Conservation (phyloP, 2,329 filamentous ascomycete species). For the Cordyceps javanica region DNA sequence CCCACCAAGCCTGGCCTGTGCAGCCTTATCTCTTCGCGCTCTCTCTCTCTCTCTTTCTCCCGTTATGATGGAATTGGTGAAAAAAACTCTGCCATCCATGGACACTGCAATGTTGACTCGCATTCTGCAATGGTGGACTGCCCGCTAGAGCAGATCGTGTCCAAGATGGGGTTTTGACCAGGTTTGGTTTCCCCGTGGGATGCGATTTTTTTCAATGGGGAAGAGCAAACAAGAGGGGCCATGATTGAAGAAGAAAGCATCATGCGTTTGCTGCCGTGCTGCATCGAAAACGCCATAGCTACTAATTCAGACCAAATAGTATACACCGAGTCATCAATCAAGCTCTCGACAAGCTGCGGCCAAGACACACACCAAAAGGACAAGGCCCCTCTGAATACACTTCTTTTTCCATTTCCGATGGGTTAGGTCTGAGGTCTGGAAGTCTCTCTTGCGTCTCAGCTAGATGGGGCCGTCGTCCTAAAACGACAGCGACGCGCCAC, state of each 20-base stretch:
- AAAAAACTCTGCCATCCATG: not conserved
- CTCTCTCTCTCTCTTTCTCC: too few species aligned
- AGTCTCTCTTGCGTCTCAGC: slow-evolving; percentile 6
- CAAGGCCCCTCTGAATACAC: not conserved
- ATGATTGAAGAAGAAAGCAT: not conserved
- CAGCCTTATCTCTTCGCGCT: slow-evolving; percentile 10
- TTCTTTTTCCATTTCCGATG: not conserved
- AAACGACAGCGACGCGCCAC: slow-evolving; percentile 1
- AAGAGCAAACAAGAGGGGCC: too few species aligned
- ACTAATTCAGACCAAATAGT: too few species aligned
- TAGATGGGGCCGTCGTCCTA: not conserved
- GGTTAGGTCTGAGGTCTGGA: slow-evolving; percentile 8
- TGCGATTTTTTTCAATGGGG: too few species aligned
- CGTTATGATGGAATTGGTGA: not conserved
- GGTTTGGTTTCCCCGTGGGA: too few species aligned
- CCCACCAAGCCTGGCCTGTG: slow-evolving; percentile 10
- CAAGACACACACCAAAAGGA: not conserved
- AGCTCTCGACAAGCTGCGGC: not conserved
- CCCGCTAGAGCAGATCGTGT: not conserved
- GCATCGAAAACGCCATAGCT: not conserved
- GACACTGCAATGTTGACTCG: not conserved
- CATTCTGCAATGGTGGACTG: not conserved
- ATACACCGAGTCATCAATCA: not conserved
- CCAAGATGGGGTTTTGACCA: too few species aligned
- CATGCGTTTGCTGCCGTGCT: not conserved